Conservation (phyloP, 306 rosid species). For the Crotalaria pallida region DNA sequence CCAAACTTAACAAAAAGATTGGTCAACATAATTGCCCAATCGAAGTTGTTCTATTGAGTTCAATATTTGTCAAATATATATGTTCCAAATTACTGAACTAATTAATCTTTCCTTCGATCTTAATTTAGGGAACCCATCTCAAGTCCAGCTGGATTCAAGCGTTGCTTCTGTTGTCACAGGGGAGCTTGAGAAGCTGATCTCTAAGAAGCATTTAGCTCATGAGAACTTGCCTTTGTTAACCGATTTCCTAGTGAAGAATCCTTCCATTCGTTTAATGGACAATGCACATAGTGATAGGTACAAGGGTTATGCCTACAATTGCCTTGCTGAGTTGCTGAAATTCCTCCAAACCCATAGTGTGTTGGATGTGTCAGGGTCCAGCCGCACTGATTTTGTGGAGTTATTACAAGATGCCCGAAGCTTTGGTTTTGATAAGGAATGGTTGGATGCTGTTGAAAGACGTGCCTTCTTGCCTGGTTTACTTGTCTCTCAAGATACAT, state of each 20-base stretch:
- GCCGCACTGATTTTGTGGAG: not conserved
- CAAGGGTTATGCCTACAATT: not conserved
- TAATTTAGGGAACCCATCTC: not conserved
- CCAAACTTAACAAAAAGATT: too few species aligned
- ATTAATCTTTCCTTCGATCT: not conserved
- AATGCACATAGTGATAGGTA: not conserved
- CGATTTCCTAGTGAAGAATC: not conserved
- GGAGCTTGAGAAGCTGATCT: not conserved
- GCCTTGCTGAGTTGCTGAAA: too few species aligned
- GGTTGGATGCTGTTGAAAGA: too few species aligned
- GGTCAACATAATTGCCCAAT: too few species aligned
- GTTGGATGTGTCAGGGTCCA: too few species aligned
- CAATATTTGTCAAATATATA: too few species aligned
- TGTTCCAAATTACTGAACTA: too few species aligned
- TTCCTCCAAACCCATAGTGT: too few species aligned
- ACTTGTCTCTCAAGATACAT: too few species aligned
- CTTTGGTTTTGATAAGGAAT: too few species aligned
- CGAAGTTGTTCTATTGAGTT: too few species aligned
- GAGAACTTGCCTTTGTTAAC: conserved; percentile 6
- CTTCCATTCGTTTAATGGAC: not conserved
- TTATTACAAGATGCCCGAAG: not conserved
- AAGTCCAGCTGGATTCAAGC: not conserved
- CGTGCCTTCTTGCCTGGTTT: too few species aligned
- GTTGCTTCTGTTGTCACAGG: not conserved
- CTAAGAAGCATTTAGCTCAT: not conserved